Evolutionary conservation across 2,329 filamentous ascomycete species (phyloP), one percentile per base, ranked within the genome.

Genomic region (Trichothecium roseum): DNA sequence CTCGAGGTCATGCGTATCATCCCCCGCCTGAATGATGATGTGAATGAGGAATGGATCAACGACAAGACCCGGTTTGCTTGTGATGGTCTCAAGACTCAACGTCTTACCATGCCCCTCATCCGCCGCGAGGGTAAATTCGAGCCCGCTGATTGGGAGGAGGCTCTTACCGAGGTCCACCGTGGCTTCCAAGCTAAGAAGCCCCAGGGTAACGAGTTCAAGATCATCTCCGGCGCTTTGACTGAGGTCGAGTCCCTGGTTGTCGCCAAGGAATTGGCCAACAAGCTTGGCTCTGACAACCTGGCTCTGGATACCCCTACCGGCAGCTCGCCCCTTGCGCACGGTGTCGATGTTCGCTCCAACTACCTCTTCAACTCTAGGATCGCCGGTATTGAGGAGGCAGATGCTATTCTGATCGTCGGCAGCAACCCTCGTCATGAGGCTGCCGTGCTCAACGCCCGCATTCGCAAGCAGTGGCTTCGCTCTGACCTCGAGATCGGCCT

Each of bases 1-100:
- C 69, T 95, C 45, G 88, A 96, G 64, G 89, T 98, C 35, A 94
- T 98, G 88, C 81, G 91, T 50, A 73, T 98, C 41, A 57, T 95
- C 13, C 91, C 91, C 40, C 78, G 91, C 50, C 72, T 98, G 42
- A 98, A 98, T 58, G 91, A 98, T 56, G 88, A 96, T 51, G 78
- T 98, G 51, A 98, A 98, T 60, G 91, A 98, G 67, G 91, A 98
- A 63, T 98, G 91, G 91, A 96, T 98, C 60, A 91, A 96, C 63
- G 91, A 98, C 69, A 98, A 96, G 73, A 81, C 86, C 28, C 79
- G 91, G 45, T 98, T 96, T 58, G 89, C 91, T 29, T 94, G 88
- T 57, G 91, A 98, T 57, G 91, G 91, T 34, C 72, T 98, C 46
- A 94, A 88, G 74, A 96, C 89, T 32, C 91, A 98, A 64, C 78